Conservation (phyloP, 2,329 filamentous ascomycete species). For the Hypomyces perniciosus region DNA sequence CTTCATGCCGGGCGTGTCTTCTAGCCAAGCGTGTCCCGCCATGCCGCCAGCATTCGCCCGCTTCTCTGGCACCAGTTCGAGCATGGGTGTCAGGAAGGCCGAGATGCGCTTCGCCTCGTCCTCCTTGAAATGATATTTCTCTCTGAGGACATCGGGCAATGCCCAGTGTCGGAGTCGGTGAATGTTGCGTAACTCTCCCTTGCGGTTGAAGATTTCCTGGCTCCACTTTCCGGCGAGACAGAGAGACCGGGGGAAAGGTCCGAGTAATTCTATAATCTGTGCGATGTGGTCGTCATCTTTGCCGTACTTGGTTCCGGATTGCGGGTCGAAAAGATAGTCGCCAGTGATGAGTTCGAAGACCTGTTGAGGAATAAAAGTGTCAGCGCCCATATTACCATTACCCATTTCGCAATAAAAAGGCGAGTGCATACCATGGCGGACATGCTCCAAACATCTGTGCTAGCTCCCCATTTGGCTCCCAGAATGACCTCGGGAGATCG, state of each 20-base stretch:
- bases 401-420: neutral
- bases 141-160: slow-evolving; percentile 80
- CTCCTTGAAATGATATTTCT: slow-evolving; percentile 93
- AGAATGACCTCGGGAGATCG: slow-evolving; percentile 95
- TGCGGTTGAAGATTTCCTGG: slow-evolving; percentile 97
- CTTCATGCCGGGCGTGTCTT: slow-evolving; percentile 85
- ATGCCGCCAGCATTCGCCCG: slow-evolving; percentile 94
- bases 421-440: slow-evolving; percentile 76
- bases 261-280: slow-evolving; percentile 95
- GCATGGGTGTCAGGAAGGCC: slow-evolving; percentile 83
- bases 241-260: slow-evolving; percentile 85
- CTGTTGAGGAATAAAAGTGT: slow-evolving; percentile 38
- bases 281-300: slow-evolving; percentile 99
- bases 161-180: slow-evolving; percentile 95
- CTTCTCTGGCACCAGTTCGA: slow-evolving; percentile 81
- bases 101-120: slow-evolving; percentile 72
- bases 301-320: slow-evolving; percentile 97
- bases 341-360: slow-evolving; percentile 96
- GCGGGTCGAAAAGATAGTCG: slow-evolving; percentile 96
- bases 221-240: slow-evolving; percentile 95
- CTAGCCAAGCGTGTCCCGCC: slow-evolving; percentile 76
- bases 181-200: slow-evolving; percentile 95
- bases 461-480: slow-evolving; percentile 97
- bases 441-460: slow-evolving; percentile 99
- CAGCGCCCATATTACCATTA: neutral